Evolutionary conservation across 164 flowering plant species (phyloP), one percentile per base, ranked within the genome.

Genomic region (Liquidambar formosana): DNA sequence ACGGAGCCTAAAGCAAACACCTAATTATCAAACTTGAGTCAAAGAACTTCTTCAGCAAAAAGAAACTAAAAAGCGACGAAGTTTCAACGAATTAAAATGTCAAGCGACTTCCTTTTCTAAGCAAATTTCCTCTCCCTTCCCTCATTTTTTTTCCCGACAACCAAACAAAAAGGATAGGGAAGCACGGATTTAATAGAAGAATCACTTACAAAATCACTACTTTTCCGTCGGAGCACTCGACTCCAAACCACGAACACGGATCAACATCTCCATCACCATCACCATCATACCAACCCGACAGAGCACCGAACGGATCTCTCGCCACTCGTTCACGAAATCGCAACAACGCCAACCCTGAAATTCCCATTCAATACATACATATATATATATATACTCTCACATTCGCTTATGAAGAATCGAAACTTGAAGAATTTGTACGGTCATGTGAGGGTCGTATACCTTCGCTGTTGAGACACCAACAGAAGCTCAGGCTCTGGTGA

Each of bases 171-270:
- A 21, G 16, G 22, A 33, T 8, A 18, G 22, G 58, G 52, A 22
- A 68, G 11, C 5, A 12, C 22, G 45, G 27, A 10, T 43, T 12
- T 19, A 18, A 41, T 0, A 10, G 48, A 67, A 66, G 53, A 69
- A 38, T 22, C n/a, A 81, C 92, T 83, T 57, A 86, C 92, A 85
- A 67, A 43, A 45, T 53, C 2, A 74, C 80, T 4, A 84, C 87
- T 64, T 75, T 79, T 16, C 87, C 87, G 22, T 80, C 71, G 0
- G 80, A 80, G 75, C 89, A 88, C 38, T 71, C 74, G 21, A 88
- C 83, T 10, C 92, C 92, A 28, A 77, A 80, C 92, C 89, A 84
- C 2, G 77, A 80, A 65, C 92, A 86, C 1, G 73, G 85, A 71
- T 85, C 79, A 27, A 63, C 5, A 0, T 75, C 78, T 57, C 73